A percentile compares a stretch with the other conserved stretches of the same genome.
These are phyloP conservation scores for Volvox reticuliferus DNA, from an alignment of 139 green algal genomes.

Conservation along the genomic window DNA sequence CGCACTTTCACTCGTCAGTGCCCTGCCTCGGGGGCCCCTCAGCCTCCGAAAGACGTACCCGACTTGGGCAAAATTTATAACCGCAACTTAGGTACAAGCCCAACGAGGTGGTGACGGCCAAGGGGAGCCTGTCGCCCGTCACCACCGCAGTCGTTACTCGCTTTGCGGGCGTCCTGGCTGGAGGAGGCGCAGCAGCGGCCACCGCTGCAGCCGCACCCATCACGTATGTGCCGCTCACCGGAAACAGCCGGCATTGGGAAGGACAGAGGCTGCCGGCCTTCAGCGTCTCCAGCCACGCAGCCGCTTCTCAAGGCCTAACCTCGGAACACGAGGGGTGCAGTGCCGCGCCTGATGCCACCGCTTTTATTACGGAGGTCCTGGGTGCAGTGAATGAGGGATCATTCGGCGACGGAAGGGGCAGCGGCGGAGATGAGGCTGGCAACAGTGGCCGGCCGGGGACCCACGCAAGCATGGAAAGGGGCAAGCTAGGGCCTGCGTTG, in stretches of 20 bases:
- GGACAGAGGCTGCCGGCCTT: not conserved
- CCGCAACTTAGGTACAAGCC: not conserved
- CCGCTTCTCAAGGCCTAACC: not conserved
- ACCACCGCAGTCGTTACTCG: constrained; percentile 46
- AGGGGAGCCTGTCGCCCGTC: constrained; percentile 49
- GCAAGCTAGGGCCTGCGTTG: not conserved
- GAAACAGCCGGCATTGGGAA: not conserved
- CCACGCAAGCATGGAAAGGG: not conserved
- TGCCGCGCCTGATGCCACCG: not conserved
- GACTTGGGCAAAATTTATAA: no score
- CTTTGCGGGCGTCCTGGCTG: not conserved
- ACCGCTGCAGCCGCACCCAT: not conserved
- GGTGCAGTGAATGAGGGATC: not conserved
- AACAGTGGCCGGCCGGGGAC: not conserved
- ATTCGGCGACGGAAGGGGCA: not conserved
- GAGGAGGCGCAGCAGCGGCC: not conserved
- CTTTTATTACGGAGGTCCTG: not conserved
- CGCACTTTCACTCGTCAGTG: not conserved
- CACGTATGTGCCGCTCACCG: constrained; percentile 26
- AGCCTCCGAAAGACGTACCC: no score
- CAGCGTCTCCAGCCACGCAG: not conserved
- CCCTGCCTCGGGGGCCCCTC: no score
- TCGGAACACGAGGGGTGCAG: not conserved
- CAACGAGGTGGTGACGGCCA: constrained; percentile 54
- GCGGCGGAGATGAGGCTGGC: not conserved